Conservation (phyloP, 2,329 filamentous ascomycete species). For the Alternaria sp. region DNA sequence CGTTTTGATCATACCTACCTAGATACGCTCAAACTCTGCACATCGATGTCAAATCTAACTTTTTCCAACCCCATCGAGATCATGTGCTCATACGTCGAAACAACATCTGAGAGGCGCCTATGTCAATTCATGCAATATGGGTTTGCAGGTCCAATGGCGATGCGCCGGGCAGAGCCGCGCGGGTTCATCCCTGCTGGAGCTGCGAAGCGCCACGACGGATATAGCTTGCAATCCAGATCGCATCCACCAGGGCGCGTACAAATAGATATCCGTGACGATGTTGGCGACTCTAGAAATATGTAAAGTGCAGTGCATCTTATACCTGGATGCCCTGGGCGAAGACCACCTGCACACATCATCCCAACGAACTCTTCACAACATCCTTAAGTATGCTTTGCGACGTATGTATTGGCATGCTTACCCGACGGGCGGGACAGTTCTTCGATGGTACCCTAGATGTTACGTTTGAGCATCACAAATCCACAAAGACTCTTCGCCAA, state of each 20-base stretch:
- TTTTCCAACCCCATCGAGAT: not conserved
- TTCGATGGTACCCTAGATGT: constrained; percentile 6
- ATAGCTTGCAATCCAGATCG: not conserved
- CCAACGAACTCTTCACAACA: not conserved
- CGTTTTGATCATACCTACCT: not conserved
- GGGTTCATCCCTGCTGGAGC: not conserved
- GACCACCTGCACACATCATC: not conserved
- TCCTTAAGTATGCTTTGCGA: constrained; percentile 20
- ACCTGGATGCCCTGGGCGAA: not conserved
- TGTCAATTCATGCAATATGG: not conserved
- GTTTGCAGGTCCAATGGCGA: not conserved
- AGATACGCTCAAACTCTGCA: not conserved
- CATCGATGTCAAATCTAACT: not conserved
- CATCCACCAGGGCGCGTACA: not conserved
- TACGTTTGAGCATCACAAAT: constrained; percentile 20
- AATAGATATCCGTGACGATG: not conserved
- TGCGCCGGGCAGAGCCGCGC: not conserved
- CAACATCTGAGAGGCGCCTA: not conserved
- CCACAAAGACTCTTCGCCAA: constrained; percentile 1
- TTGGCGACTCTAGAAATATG: not conserved
- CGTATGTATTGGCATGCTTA: constrained; percentile 19
- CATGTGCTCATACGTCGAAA: not conserved
- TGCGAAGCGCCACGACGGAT: not conserved
- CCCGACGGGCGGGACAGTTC: constrained; percentile 6
- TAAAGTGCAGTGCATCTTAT: not conserved